Evolutionary conservation across 106 monocot genomes (phyloP), one percentile per base, ranked within the genome.

Genomic region (Dioscorea alata): DNA sequence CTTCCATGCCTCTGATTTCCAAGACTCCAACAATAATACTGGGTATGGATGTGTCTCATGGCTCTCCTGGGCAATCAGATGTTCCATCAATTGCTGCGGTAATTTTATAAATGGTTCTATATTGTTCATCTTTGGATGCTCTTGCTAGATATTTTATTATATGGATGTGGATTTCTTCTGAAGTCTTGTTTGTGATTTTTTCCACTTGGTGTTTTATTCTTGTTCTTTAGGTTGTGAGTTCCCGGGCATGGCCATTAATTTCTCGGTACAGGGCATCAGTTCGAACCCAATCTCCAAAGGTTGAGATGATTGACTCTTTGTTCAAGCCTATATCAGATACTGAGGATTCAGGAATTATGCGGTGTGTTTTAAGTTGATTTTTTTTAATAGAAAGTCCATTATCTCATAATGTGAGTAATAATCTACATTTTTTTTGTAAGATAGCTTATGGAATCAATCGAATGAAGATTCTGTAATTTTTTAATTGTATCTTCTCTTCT

Each of bases 291-390:
- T 88, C 90, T 2, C 85, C 93, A 0, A 99, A 88, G 50, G 75
- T 84, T 51, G 99, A 99, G 73, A 99, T 99, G 93, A 93, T 99
- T n/a, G 93, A 93, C 63, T 85, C 87, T 22, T 58, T 99, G 10
- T 99, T 93, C 71, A 93, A 87, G 60, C 99, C 93, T 10, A 33
- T 42, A 1, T 23, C 70, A 0, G 73, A 63, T 23, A 72, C 73
- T 13, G 80, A 78, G 9, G 93, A 94, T 70, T 59, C 72, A 19
- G 99, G 99, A 34, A 83, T 99, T 53, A 64, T 99, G 21, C 31
- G 85, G 92, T 81, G 77, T 13, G 58, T 28, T 61, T 49, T 56
- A 35, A 0, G 17, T 28, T 28, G 28, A 1, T 28, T 28, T 3
- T 65, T 23, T 42, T 34, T 34, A 7, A 34, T 42, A 5, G 42